Percentiles rank a stretch among this genome's conserved stretches.
These are phyloP conservation scores for Collybia mongolica DNA, from an alignment of 768 basidiomycete genomes.

Conservation along the genomic window DNA sequence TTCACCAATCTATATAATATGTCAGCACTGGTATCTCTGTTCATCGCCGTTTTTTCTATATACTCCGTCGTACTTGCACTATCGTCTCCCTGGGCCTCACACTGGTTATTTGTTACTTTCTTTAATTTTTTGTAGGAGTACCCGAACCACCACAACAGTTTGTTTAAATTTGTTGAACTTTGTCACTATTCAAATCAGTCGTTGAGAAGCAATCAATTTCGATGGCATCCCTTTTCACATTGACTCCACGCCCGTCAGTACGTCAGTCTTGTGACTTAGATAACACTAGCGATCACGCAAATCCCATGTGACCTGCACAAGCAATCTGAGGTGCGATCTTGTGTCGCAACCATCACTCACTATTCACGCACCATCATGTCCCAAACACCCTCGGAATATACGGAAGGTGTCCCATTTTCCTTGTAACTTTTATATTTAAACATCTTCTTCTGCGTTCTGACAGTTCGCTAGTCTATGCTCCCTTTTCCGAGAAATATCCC, in stretches of 20 bases:
- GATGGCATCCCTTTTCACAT: too few relatives aligned
- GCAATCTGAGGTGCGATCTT: too few relatives aligned
- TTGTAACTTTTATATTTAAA: slow-evolving; percentile 17
- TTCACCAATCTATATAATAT: slow-evolving; percentile 3
- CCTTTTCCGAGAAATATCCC: slow-evolving; percentile 44
- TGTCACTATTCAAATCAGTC: neutral
- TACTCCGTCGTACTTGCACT: neutral
- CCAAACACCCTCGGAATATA: slow-evolving; percentile 7
- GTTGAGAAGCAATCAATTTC: too few relatives aligned
- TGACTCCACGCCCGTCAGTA: too few relatives aligned
- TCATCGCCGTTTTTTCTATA: neutral
- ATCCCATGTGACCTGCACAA: too few relatives aligned
- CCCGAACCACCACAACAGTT: neutral
- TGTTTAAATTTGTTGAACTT: slow-evolving; percentile 6
- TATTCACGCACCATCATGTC: too few relatives aligned
- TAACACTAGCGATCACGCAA: too few relatives aligned
- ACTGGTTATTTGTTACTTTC: neutral
- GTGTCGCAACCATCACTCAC: too few relatives aligned
- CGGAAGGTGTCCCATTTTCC: slow-evolving; percentile 23
- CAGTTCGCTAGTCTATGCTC: slow-evolving; percentile 42
- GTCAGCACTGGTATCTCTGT: neutral
- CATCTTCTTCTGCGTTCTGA: neutral
- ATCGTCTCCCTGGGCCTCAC: neutral
- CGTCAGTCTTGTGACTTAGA: too few relatives aligned
- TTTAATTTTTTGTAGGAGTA: slow-evolving; percentile 5